Evolutionary conservation across 306 rosid species (phyloP).

Genomic region (Ochetophila trinervis): DNA sequence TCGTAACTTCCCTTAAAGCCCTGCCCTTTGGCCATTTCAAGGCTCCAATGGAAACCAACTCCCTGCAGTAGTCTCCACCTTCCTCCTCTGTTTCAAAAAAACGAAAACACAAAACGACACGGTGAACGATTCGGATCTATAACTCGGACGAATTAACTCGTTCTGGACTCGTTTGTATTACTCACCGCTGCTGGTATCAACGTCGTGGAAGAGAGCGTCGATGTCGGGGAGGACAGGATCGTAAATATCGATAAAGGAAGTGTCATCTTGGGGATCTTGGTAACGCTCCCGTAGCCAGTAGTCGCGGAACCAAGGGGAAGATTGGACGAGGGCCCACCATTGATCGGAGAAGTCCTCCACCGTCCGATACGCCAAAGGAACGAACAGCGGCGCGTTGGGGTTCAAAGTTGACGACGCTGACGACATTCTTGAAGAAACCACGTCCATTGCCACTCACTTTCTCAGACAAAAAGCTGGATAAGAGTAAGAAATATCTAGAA

Average conservation of each 20-base stretch:
- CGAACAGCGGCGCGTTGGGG: slow-evolving; percentile 89
- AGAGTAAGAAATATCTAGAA: not conserved
- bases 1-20: slow-evolving; percentile 38
- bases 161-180: no score
- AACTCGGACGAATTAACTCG: not conserved
- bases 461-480: not conserved
- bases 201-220: slow-evolving; percentile 35
- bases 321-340: slow-evolving; percentile 76
- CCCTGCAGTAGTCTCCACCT: slow-evolving; percentile 24
- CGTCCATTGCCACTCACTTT: slow-evolving; percentile 31
- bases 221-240: slow-evolving; percentile 35
- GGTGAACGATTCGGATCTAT: not conserved
- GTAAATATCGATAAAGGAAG: slow-evolving; percentile 28
- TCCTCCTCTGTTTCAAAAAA: slow-evolving; percentile 26
- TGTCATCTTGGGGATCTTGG: slow-evolving; percentile 63
- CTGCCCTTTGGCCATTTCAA: slow-evolving; percentile 49
- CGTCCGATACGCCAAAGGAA: slow-evolving; percentile 62
- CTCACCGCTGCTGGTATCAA: slow-evolving; percentile 7
- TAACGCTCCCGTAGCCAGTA: slow-evolving; percentile 87
- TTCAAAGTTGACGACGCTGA: slow-evolving; percentile 58
- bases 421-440: slow-evolving; percentile 22
- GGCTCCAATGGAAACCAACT: slow-evolving; percentile 40
- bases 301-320: slow-evolving; percentile 84
- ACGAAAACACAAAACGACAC: no score
- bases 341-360: slow-evolving; percentile 92